Evolutionary conservation across 2,329 filamentous ascomycete species (phyloP), one percentile per base, ranked within the genome.

Genomic region (Pseudofabraea citricarpa): DNA sequence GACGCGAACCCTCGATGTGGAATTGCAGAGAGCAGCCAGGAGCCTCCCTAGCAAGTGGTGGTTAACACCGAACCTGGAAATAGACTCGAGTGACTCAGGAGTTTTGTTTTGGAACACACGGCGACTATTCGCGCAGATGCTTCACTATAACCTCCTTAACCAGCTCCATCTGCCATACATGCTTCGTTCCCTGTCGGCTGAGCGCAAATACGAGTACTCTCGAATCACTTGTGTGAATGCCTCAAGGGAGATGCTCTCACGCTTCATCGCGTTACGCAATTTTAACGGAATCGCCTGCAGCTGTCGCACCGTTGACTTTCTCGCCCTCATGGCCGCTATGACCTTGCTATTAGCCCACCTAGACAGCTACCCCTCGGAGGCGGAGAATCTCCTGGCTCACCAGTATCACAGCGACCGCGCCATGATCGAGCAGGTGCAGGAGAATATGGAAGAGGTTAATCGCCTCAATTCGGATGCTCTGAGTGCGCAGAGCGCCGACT

Each of bases 121-220:
- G 2, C 61, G 64, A 0, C 47, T 67, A 13, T 44, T 56, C 32
- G 49, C 56, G n/a, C 67, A 70, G 38, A 48, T 67, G 5, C 51
- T 59, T n/a, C 61, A 70, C 46, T 65, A 65, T 44, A 57, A 60
- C 41, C 52, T 71, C 6, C 49, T 71, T 3, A 58, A 59, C 36
- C 63, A 64, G 41, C 59, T 70, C 0, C 67, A 71, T 45, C 52
- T 70, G 1, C 68, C 68, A 1, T 68, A 63, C 43, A 56, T 68
- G 43, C 46, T 70, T 7, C 53, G 50, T 16, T 47, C 45, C 37
- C n/a, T n/a, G n/a, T 23, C 36, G 21, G 26, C 43, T 16, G 40
- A 58, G 15, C 26, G 24, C 8, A 44, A 51, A 31, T 56, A 58
- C 33, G 56, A 61, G 4, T 65, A 66, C 49, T 64, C 58, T 39